Percentiles rank a stretch among this genome's conserved stretches.
Evolutionary conservation across 108 stramenopile genomes (phyloP).

Genomic region (Fragilaria radians): DNA sequence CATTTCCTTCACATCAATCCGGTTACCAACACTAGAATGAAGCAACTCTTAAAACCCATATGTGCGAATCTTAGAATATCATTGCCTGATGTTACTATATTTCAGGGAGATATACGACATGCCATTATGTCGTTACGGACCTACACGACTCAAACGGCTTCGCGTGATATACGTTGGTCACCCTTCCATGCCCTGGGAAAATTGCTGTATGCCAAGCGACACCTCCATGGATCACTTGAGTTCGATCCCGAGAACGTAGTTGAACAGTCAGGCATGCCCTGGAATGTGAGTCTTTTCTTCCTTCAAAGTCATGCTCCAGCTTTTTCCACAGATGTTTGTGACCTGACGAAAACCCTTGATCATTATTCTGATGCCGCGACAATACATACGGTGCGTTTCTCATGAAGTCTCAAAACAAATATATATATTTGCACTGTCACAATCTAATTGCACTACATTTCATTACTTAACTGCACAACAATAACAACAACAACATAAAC

Average conservation of each 20-base stretch:
- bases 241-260: constrained; percentile 80
- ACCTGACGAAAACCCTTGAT: constrained; percentile 48
- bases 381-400: constrained; percentile 11
- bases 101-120: constrained; percentile 70
- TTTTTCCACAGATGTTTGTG: constrained; percentile 75
- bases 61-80: background rate
- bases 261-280: constrained; percentile 58
- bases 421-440: background rate
- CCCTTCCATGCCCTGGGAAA: constrained; percentile 88
- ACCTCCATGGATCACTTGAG: constrained; percentile 35
- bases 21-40: constrained; percentile 72
- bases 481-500: background rate
- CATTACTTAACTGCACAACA: background rate
- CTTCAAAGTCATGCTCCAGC: constrained; percentile 76
- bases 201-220: constrained; percentile 80
- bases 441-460: background rate
- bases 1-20: constrained; percentile 58
- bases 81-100: background rate
- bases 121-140: constrained; percentile 80
- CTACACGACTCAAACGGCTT: constrained; percentile 14
- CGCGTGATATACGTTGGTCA: constrained; percentile 55
- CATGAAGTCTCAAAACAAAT: background rate
- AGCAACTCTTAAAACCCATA: constrained; percentile 49
- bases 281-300: constrained; percentile 55
- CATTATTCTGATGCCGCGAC: constrained; percentile 54